These are phyloP conservation scores for Quercus tomentella DNA, from an alignment of 331 rosid species.

Conservation along the genomic window DNA sequence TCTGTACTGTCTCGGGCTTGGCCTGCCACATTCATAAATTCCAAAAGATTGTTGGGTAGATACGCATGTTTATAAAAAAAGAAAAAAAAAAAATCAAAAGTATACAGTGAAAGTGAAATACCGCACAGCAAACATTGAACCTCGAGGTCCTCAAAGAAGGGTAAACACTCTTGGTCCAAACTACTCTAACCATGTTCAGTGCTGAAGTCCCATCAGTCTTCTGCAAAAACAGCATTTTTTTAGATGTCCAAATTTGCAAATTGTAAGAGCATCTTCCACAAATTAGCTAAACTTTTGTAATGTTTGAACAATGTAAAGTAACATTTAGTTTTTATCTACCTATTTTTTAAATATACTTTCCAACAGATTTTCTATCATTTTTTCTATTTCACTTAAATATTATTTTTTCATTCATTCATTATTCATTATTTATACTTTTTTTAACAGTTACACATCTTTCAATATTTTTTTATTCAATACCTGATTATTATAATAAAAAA, in stretches of 20 bases:
- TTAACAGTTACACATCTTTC: no score
- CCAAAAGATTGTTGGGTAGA: background rate
- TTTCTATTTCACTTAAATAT: rapidly evolving
- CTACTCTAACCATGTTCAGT: background rate
- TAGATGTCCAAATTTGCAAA: background rate
- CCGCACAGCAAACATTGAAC: background rate
- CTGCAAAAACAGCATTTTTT: background rate
- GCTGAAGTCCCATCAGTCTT: conserved; percentile 3
- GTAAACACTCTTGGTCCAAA: background rate
- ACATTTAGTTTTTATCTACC: rapidly evolving
- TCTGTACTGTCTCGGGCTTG: conserved; percentile 55
- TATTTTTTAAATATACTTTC: rapidly evolving
- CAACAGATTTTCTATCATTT: rapidly evolving
- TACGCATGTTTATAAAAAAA: background rate
- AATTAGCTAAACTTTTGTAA: no score
- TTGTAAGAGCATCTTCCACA: rapidly evolving
- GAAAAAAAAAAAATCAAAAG: background rate
- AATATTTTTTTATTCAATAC: no score
- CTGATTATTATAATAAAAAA: no score
- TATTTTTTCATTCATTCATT: no score
- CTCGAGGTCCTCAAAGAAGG: background rate
- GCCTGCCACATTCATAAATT: conserved; percentile 32
- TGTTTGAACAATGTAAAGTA: rapidly evolving
- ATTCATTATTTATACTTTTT: no score
- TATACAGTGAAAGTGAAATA: background rate